phyloP scores from a whole-genome alignment of 208 protist species.

The Naegleria fowleri region DNA sequence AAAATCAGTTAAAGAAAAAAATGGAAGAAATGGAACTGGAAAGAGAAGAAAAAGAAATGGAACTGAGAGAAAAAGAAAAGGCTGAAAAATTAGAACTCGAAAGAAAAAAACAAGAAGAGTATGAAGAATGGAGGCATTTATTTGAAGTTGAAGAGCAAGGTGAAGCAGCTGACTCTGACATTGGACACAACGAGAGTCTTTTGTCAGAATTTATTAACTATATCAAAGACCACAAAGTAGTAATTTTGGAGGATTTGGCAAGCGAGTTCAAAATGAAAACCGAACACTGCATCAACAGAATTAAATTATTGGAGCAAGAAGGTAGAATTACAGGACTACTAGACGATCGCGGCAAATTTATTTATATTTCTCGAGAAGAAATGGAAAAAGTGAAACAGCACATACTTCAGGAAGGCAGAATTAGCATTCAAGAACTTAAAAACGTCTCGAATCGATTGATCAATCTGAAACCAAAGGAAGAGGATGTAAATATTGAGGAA shows the following conservation, averaged over 20 bases:
- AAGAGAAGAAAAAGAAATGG: neutral
- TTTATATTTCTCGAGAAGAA: constrained; percentile 32
- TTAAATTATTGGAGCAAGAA: neutral
- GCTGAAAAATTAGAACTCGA: constrained; percentile 3
- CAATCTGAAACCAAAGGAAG: neutral
- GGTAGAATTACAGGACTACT: constrained; percentile 29
- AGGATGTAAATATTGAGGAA: constrained; percentile 14
- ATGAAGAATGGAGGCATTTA: constrained; percentile 11
- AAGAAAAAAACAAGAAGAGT: constrained; percentile 23
- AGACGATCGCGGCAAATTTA: constrained; percentile 38
- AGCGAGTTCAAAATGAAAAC: constrained; percentile 26
- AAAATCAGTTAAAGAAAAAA: neutral
- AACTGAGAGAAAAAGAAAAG: constrained; percentile 12
- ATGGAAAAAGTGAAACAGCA: constrained; percentile 12
- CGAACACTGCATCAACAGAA: constrained; percentile 21
- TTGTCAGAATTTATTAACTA: neutral
- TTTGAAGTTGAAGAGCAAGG: constrained; percentile 21
- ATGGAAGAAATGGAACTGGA: neutral
- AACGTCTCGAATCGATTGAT: neutral
- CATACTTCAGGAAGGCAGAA: constrained; percentile 17
- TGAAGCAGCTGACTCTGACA: constrained; percentile 19
- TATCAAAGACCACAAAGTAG: constrained; percentile 17
- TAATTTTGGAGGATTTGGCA: constrained; percentile 30
- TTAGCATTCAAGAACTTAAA: constrained; percentile 14
- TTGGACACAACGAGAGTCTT: neutral